A percentile compares a stretch with the other conserved stretches of the same genome.
Evolutionary conservation across 2,329 filamentous ascomycete genomes (phyloP).

Genomic region (Triangularia verruculosa): DNA sequence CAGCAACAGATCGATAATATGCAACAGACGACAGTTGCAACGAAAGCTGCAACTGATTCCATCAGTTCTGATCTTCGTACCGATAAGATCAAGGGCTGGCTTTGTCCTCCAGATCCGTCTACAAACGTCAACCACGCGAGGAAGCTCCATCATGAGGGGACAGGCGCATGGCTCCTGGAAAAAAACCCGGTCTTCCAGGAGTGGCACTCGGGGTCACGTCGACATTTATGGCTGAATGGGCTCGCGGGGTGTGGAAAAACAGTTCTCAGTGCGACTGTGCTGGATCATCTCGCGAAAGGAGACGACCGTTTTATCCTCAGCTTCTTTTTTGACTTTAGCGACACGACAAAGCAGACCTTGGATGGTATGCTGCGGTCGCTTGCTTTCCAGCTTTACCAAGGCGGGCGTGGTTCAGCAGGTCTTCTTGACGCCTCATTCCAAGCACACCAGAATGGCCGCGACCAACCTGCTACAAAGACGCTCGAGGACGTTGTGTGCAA

Average conservation of each 20-base stretch:
- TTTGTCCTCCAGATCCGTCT: neutral
- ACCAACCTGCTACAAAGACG: neutral
- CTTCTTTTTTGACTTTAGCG: neutral
- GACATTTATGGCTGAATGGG: neutral
- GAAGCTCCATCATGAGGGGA: neutral
- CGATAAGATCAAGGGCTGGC: slow-evolving; percentile 6
- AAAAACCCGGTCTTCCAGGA: neutral
- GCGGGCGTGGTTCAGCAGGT: neutral
- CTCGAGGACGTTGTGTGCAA: too few species aligned
- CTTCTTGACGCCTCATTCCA: neutral
- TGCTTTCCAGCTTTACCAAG: neutral
- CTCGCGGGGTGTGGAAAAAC: neutral
- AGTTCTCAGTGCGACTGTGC: neutral
- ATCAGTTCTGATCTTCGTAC: neutral
- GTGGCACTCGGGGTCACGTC: neutral
- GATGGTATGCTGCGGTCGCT: neutral
- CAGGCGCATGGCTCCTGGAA: neutral
- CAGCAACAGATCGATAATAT: slow-evolving; percentile 1
- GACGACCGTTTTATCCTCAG: neutral
- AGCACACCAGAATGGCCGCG: neutral
- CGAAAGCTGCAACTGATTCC: slow-evolving; percentile 2
- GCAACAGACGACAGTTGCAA: slow-evolving; percentile 1
- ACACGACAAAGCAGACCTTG: neutral
- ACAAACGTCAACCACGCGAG: neutral
- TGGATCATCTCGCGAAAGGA: neutral